These are phyloP conservation scores for Suillus fuscotomentosus DNA, from an alignment of 768 basidiomycete species.

Conservation along the genomic window DNA sequence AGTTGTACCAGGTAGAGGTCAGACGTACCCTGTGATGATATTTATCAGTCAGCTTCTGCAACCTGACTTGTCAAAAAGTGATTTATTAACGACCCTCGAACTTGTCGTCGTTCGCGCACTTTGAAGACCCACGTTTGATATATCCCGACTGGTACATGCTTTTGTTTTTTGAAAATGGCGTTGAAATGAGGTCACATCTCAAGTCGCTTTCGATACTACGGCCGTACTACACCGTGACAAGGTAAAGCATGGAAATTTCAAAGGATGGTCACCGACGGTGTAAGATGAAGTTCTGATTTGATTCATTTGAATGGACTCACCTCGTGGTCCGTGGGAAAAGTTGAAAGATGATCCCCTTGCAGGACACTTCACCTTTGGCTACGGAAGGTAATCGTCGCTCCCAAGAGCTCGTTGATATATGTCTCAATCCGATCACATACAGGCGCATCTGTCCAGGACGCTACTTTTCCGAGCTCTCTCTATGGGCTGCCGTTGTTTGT, in stretches of 20 bases:
- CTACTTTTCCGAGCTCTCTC: slow-evolving; percentile 2
- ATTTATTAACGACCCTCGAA: background rate
- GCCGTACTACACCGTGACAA: too few species aligned
- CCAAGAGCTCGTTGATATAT: background rate
- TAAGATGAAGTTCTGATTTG: too few species aligned
- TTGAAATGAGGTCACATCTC: too few species aligned
- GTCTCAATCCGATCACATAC: background rate
- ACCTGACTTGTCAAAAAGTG: background rate
- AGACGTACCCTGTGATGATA: background rate
- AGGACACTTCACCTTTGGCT: background rate
- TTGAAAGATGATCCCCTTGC: background rate
- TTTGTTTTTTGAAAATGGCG: too few species aligned
- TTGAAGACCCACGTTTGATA: background rate
- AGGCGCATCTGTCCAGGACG: slow-evolving; percentile 9
- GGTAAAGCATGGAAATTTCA: too few species aligned
- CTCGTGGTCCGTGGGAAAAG: background rate
- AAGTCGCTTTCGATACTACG: too few species aligned
- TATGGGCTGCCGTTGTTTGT: slow-evolving; percentile 4
- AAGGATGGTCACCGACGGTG: too few species aligned
- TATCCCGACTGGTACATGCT: too few species aligned
- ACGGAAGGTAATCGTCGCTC: background rate
- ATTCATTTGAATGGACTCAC: too few species aligned
- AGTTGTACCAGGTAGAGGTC: background rate
- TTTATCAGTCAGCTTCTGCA: background rate
- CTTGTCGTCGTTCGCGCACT: background rate